phyloP scores from a whole-genome alignment of 1,284 basidiomycete genomes.

The Leccinum pachyderme region DNA sequence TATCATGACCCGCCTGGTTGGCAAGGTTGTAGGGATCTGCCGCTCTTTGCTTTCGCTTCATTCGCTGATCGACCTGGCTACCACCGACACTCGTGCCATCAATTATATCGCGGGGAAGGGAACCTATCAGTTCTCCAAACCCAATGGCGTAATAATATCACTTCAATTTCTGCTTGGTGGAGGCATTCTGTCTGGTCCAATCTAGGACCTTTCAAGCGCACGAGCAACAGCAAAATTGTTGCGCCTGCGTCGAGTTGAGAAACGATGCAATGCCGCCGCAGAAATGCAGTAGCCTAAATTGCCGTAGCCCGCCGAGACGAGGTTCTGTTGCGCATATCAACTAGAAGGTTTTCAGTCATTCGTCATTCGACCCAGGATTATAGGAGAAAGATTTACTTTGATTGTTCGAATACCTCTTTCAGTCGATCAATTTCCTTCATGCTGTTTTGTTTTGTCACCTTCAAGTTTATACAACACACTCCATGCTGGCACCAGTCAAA shows the following conservation, averaged over 20 bases:
- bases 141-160: constrained; percentile 57
- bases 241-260: constrained; percentile 49
- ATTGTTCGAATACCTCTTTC: constrained; percentile 35
- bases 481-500: background rate
- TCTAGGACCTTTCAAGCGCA: constrained; percentile 35
- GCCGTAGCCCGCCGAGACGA: constrained; percentile 2
- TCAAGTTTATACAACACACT: background rate
- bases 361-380: constrained; percentile 56
- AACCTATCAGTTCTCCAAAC: constrained; percentile 57
- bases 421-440: background rate
- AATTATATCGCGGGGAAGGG: constrained; percentile 50
- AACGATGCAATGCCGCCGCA: constrained; percentile 34
- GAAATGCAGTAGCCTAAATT: constrained; percentile 39
- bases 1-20: constrained; percentile 50
- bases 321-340: constrained; percentile 45
- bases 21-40: constrained; percentile 51
- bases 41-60: background rate
- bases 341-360: constrained; percentile 61
- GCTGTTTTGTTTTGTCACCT: background rate
- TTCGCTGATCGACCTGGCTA: constrained; percentile 36
- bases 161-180: constrained; percentile 56
- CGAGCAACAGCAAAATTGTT: constrained; percentile 47
- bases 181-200: constrained; percentile 42
- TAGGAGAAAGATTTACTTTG: constrained; percentile 49
- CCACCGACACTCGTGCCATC: constrained; percentile 52